A percentile compares a stretch with the other conserved stretches of the same genome.
phyloP scores from a whole-genome alignment of 768 basidiomycete species.

The Mycena sanguinolenta region DNA sequence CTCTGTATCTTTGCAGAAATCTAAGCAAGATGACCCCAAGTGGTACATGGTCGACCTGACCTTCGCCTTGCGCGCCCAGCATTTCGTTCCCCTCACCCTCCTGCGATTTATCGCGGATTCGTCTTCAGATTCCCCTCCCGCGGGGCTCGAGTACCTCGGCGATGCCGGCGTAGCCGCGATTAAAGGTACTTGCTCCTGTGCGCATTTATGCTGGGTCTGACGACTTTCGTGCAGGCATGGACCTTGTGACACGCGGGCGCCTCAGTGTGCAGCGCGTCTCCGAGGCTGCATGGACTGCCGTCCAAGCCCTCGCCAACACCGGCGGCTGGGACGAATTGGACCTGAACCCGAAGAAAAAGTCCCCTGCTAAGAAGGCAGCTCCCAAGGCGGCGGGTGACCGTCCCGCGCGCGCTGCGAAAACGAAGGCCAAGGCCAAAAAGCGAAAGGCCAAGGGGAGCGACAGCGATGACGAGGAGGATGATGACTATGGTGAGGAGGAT shows the following conservation, averaged over 20 bases:
- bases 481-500: conserved; percentile 33
- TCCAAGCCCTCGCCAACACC: conserved; percentile 70
- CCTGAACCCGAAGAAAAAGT: conserved; percentile 50
- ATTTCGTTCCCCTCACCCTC: conserved; percentile 86
- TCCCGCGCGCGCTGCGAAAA: conserved; percentile 24
- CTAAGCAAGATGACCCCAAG: conserved; percentile 78
- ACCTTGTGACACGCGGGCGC: conserved; percentile 82
- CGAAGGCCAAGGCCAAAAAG: conserved; percentile 35
- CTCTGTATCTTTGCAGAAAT: conserved; percentile 72
- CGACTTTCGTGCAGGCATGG: conserved; percentile 66
- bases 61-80: conserved; percentile 71
- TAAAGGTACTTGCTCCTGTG: conserved; percentile 59
- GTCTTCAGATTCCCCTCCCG: conserved; percentile 54
- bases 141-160: conserved; percentile 76
- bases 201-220: conserved; percentile 15
- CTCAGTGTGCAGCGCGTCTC: conserved; percentile 90
- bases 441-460: conserved; percentile 24
- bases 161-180: conserved; percentile 71
- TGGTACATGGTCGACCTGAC: conserved; percentile 95
- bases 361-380: conserved; percentile 36
- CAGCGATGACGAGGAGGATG: conserved; percentile 38
- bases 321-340: conserved; percentile 84
- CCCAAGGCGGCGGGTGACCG: conserved; percentile 36
- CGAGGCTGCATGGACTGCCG: conserved; percentile 72
- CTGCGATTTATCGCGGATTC: conserved; percentile 73